Evolutionary conservation across 495 filamentous ascomycete species (phyloP), one percentile per base, ranked within the genome.

Genomic region (Thermochaetoides thermophila): DNA sequence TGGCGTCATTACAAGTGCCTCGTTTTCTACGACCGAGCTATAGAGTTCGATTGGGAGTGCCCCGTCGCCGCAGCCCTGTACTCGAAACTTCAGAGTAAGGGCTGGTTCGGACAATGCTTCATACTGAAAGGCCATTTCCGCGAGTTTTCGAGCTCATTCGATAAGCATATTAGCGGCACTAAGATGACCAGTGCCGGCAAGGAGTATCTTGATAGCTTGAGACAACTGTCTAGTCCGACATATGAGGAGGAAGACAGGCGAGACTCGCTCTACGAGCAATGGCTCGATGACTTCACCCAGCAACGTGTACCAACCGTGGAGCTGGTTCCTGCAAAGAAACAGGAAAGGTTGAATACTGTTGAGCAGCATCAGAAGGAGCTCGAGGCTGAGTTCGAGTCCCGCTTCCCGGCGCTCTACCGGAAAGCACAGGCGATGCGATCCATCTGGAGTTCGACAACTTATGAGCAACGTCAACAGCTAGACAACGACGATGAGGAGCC

Each of bases 71-170:
- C 57, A 10, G 50, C 55, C 0, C 39, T 66, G 5, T 50, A 50
- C 29, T 42, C 50, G 28, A 61, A 59, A 22, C 50, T 64, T 24
- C 50, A 43, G 37, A 42, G 40, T 13, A 58, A 59, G 36, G 56
- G 56, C 13, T 66, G 61, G 61, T 34, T 38, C 5, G 62, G 62
- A 3, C 55, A 59, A 23, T 57, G 55, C 30, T 66, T 63, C 28
- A 49, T 66, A 18, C 53, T 66, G 17, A 66, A 66, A 42, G 62
- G 62, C 3, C 62, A 64, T 34, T 66, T 59, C 38, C 51, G 56
- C 28, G 62, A 66, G 34, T 63, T 66, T 38, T 60, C 57, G 2
- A 45, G 46, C 12, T 60, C 56, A 6, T 64, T 63, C 23, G 57
- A 58, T 31, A 58, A 58, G 26, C 57, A 63, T 31, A 64, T 66